A percentile compares a stretch with the other conserved stretches of the same genome.
Conservation (phyloP, 352 stramenopile genomes). For the Phytophthora cajani region DNA sequence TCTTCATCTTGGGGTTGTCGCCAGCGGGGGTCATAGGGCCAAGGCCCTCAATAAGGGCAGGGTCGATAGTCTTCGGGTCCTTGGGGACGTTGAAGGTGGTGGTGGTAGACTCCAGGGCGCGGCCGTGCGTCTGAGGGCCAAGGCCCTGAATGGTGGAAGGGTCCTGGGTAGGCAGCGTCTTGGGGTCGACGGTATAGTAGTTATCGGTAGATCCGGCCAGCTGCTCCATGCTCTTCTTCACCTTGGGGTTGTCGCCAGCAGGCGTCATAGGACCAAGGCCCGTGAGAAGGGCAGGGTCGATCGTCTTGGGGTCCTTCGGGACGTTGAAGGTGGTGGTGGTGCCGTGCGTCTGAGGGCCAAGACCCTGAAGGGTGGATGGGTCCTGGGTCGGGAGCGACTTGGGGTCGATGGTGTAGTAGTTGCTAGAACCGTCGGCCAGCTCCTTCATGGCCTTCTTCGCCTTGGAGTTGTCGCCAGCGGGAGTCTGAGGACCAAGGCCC, state of each 20-base stretch:
- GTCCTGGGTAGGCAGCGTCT: neutral
- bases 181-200: constrained; percentile 15
- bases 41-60: neutral
- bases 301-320: no score
- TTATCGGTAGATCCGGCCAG: neutral
- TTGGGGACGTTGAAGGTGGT: neutral
- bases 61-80: no score
- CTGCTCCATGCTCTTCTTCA: no score
- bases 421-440: neutral
- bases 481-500: neutral
- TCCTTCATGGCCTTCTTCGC: no score
- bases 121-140: constrained; percentile 2
- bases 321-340: neutral
- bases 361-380: neutral
- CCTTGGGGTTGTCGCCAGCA: no score
- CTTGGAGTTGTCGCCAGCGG: neutral
- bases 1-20: no score
- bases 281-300: neutral
- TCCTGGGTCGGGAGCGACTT: neutral
- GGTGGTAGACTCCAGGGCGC: neutral
- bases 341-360: constrained; percentile 3
- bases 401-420: constrained; percentile 12
- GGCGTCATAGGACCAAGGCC: neutral
- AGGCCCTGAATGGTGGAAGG: neutral
- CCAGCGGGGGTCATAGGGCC: neutral